A percentile compares a stretch with the other conserved stretches of the same genome.
Conservation (phyloP, 2,329 filamentous ascomycete genomes). For the Huntiella bhutanensis region DNA sequence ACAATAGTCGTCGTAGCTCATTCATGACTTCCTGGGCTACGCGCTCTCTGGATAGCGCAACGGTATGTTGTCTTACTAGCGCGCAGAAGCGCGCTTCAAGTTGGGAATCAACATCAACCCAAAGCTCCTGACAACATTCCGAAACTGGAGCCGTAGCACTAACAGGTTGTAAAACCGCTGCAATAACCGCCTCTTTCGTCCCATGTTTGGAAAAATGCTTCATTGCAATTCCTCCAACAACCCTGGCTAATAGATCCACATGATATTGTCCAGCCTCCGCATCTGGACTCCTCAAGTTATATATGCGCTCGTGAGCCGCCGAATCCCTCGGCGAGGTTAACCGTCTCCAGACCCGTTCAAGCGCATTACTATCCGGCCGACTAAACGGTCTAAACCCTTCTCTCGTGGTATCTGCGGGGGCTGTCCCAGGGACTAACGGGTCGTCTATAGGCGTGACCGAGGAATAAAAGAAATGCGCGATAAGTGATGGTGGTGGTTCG, state of each 20-base stretch:
- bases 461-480: conserved; percentile 68
- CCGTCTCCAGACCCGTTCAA: conserved; percentile 60
- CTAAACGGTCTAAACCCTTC: conserved; percentile 60
- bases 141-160: conserved; percentile 16
- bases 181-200: conserved; percentile 3
- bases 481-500: conserved; percentile 35
- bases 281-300: conserved; percentile 4
- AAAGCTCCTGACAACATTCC: conserved; percentile 31
- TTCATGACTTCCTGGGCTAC: conserved; percentile 29
- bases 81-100: conserved; percentile 32
- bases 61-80: conserved; percentile 23
- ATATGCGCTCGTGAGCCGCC: conserved; percentile 25
- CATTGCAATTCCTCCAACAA: conserved; percentile 25
- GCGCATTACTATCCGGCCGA: conserved; percentile 54
- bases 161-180: conserved; percentile 7
- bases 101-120: conserved; percentile 27
- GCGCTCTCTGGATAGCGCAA: conserved; percentile 23
- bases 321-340: conserved; percentile 32
- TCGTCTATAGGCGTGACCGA: conserved; percentile 74
- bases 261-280: conserved; percentile 17
- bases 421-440: conserved; percentile 48
- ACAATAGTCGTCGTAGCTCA: conserved; percentile 9
- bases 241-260: conserved; percentile 19
- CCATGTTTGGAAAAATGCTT: conserved; percentile 29
- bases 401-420: conserved; percentile 26